phyloP scores from a whole-genome alignment of 2,329 filamentous ascomycete species.

The Arthrobotrys pseudoclavata region DNA sequence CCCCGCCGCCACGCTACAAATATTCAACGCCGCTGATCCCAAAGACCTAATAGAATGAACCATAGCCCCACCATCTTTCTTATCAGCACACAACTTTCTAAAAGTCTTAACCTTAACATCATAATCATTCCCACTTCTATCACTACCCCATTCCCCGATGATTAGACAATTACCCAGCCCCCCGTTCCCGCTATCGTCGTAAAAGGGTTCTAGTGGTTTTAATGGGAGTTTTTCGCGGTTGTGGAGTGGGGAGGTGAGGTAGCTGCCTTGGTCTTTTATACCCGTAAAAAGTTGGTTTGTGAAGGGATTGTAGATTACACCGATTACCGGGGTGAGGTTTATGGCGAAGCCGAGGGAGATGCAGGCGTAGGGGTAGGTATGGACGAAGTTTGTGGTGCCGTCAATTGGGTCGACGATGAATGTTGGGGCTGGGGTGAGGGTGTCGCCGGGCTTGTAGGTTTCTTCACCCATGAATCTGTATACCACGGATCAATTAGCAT shows the following conservation, averaged over 20 bases:
- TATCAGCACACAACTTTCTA: constrained; percentile 67
- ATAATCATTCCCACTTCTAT: constrained; percentile 72
- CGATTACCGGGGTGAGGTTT: constrained; percentile 70
- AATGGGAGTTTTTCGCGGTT: constrained; percentile 30
- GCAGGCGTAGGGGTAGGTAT: constrained; percentile 72
- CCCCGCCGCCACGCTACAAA: constrained; percentile 73
- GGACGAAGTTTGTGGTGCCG: constrained; percentile 77
- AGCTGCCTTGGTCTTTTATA: constrained; percentile 72
- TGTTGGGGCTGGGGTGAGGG: constrained; percentile 71
- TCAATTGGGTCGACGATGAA: constrained; percentile 77
- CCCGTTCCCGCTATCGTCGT: neutral
- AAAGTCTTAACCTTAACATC: constrained; percentile 72
- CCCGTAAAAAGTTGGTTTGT: constrained; percentile 72
- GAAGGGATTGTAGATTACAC: constrained; percentile 75
- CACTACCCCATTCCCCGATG: constrained; percentile 74
- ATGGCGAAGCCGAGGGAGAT: constrained; percentile 74
- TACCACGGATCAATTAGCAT: constrained; percentile 4
- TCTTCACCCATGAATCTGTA: constrained; percentile 72
- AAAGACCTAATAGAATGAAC: constrained; percentile 73
- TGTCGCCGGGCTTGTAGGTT: constrained; percentile 72
- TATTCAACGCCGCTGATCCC: constrained; percentile 74
- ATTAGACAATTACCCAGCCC: constrained; percentile 71
- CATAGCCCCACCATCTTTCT: constrained; percentile 73
- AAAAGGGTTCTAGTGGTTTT: constrained; percentile 68
- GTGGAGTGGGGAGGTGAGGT: constrained; percentile 63